Percentiles rank a stretch among this genome's conserved stretches.
These are phyloP conservation scores for Paramecium primaurelia DNA, from an alignment of 73 alveolate genomes.

Conservation along the genomic window DNA sequence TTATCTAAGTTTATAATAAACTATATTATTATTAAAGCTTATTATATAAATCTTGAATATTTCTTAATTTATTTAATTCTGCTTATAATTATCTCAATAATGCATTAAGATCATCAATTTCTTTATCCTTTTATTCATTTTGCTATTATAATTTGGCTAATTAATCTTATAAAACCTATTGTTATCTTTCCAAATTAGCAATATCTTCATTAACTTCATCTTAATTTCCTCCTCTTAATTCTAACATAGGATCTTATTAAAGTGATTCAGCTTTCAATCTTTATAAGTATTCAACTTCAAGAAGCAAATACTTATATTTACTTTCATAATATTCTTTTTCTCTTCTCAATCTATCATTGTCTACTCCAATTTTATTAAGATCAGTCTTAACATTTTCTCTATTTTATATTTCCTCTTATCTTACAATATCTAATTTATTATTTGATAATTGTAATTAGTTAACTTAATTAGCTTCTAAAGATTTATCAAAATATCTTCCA, in stretches of 20 bases:
- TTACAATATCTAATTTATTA: background rate
- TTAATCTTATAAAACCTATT: background rate
- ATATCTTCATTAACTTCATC: background rate
- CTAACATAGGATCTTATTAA: background rate
- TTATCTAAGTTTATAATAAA: background rate
- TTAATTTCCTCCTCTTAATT: background rate
- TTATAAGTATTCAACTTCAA: conserved; percentile 3
- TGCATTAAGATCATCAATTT: background rate
- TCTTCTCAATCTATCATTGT: background rate
- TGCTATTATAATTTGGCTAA: background rate
- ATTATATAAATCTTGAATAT: background rate
- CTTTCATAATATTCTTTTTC: conserved; percentile 28
- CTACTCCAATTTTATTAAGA: background rate
- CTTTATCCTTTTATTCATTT: conserved; percentile 22
- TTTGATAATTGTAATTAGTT: background rate
- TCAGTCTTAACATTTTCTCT: conserved; percentile 14
- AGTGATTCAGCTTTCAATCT: background rate
- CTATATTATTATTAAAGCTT: background rate
- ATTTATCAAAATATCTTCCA: background rate
- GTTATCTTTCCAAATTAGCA: background rate
- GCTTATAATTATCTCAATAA: background rate
- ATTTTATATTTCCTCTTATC: background rate
- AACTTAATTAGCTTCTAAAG: background rate
- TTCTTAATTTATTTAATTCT: background rate
- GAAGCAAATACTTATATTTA: conserved; percentile 7